Base-by-base conservation (phyloP, 2,329 filamentous ascomycete genomes). In the Neurospora sp. region DNA sequence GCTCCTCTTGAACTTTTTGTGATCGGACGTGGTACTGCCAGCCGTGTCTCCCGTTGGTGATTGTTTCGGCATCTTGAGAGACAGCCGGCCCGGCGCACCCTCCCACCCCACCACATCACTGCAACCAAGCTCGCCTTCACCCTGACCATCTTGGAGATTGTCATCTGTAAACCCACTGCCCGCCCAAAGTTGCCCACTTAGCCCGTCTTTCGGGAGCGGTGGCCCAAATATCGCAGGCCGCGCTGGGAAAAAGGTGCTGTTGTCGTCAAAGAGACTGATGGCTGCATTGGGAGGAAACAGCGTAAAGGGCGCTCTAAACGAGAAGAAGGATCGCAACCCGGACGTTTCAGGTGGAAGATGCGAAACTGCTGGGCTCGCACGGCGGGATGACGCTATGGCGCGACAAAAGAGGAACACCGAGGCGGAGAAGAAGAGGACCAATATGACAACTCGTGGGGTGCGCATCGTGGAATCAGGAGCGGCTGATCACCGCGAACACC, bases 211-310 rank as follows among this genome's bases (percentile, higher is more conserved):
- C 0, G 92, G 92, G 46, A 99, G 82, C 46, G 87, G 82, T 4
- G 96, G 93, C 0, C 96, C 96, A 81, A 98, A 99, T 46, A 93
- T 94, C 68, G 96, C 96, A 71, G 96, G 96, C 67, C 96, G 87
- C 62, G 96, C 94, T 69, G 97, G 86, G 82, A 99, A 99, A 75
- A 96, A 97, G 12, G 96, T 99, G 74, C 93, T 97, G 80, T 99
- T 99, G 81, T 99, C 96, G 80, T 98, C 93, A 77, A 94, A 97
- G 72, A 99, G 86, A 79, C 92, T 97, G 78, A 99, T 97, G 76
- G 96, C 92, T 66, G 96, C 96, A 73, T 96, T 97, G 3, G 94
- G 94, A 4, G 95, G 94, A 78, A 99, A 99, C 28, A 99, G 88
- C 23, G 92, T 93, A 73, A 94, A 92, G 0, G 94, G 90, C 5